A percentile compares a stretch with the other conserved stretches of the same genome.
phyloP scores from a whole-genome alignment of 495 filamentous ascomycete species.

The Neurospora sp. region DNA sequence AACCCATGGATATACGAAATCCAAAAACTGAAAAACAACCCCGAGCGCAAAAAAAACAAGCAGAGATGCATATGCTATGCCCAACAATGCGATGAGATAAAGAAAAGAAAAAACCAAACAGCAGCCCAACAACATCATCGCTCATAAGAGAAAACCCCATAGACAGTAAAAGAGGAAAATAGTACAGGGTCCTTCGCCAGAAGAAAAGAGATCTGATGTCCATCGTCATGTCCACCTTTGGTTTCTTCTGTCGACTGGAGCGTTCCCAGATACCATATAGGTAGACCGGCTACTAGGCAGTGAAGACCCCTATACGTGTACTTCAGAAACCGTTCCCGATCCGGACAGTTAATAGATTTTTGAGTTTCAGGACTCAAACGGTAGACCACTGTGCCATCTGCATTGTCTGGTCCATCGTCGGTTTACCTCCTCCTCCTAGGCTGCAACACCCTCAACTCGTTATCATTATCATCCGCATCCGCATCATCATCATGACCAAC shows the following conservation, averaged over 20 bases:
- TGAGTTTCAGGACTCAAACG: no score
- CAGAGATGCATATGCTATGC: background rate
- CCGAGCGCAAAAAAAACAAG: background rate
- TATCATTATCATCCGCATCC: background rate
- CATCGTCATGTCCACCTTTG: background rate
- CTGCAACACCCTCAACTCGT: background rate
- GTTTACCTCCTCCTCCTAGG: background rate
- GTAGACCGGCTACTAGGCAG: no score
- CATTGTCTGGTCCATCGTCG: no score
- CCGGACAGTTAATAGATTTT: no score
- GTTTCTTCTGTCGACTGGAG: no score
- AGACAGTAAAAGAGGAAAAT: background rate
- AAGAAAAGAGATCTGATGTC: background rate
- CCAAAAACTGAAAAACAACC: background rate
- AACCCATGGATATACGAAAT: background rate
- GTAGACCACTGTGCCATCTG: no score
- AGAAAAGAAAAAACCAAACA: background rate
- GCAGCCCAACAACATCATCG: background rate
- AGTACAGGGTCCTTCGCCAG: background rate
- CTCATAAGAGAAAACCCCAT: background rate
- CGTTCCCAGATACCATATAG: no score
- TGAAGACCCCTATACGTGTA: no score
- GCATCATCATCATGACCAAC: background rate
- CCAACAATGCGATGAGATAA: background rate
- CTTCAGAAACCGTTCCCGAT: no score